Conservation (phyloP, 2,329 filamentous ascomycete genomes). For the Thermothelomyces thermophilus region DNA sequence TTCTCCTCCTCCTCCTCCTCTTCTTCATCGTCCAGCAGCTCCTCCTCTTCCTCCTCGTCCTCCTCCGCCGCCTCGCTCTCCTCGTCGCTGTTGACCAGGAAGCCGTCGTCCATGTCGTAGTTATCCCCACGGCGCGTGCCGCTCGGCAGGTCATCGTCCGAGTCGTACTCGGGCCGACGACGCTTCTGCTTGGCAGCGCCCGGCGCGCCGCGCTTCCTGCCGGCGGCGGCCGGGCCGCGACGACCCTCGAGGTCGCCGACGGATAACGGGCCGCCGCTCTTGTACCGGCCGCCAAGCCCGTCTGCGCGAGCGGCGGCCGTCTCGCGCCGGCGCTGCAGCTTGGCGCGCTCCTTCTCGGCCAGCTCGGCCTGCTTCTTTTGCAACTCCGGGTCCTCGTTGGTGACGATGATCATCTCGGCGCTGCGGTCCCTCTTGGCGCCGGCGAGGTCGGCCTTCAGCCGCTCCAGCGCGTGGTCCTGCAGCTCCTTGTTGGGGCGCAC, state of each 20-base stretch:
- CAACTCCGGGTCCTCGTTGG: conserved; percentile 67
- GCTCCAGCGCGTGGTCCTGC: conserved; percentile 64
- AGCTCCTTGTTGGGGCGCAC: conserved; percentile 61
- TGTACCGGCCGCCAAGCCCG: conserved; percentile 41
- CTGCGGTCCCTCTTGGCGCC: conserved; percentile 51
- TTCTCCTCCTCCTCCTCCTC: conserved; percentile 48
- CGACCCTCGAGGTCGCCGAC: conserved; percentile 64
- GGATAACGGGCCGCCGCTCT: conserved; percentile 52
- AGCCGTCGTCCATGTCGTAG: conserved; percentile 74
- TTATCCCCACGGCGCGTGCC: conserved; percentile 60
- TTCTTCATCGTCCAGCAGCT: conserved; percentile 47
- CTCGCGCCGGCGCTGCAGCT: conserved; percentile 59
- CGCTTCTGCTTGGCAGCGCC: conserved; percentile 47
- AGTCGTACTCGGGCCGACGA: conserved; percentile 61
- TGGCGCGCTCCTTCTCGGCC: conserved; percentile 66
- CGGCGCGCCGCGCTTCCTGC: conserved; percentile 46
- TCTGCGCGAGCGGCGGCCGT: conserved; percentile 60
- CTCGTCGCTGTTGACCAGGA: conserved; percentile 69
- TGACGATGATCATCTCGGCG: conserved; percentile 61
- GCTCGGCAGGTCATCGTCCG: conserved; percentile 64
- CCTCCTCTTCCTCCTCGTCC: conserved; percentile 57
- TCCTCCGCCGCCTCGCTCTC: conserved; percentile 55
- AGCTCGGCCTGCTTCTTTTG: conserved; percentile 67
- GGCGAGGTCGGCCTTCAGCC: conserved; percentile 61
- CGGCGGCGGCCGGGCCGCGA: conserved; percentile 36